Conservation (phyloP, 306 rosid genomes). For the Abrus pulchellus region DNA sequence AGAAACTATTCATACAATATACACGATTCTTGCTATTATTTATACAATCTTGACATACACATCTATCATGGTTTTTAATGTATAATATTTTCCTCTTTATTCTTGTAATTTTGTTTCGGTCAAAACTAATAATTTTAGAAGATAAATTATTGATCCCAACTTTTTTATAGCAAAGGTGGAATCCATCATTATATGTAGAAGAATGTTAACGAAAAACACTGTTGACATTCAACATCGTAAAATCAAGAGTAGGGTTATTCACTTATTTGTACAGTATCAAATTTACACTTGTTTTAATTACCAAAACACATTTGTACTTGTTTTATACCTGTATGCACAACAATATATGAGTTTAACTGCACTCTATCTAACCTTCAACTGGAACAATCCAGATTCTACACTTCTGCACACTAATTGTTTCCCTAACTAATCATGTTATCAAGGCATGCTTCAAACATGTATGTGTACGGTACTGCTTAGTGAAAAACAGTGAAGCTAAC, state of each 20-base stretch:
- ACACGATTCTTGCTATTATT: too few species aligned
- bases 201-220: not conserved
- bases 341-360: not conserved
- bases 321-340: constrained; percentile 27
- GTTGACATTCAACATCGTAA: not conserved
- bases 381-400: constrained; percentile 34
- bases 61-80: too few species aligned
- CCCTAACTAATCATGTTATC: constrained; percentile 18
- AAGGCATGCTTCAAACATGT: constrained; percentile 4
- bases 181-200: too few species aligned
- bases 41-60: too few species aligned
- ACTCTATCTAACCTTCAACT: constrained; percentile 10
- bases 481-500: constrained; percentile 27
- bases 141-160: too few species aligned
- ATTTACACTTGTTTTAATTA: constrained; percentile 18
- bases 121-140: too few species aligned
- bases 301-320: not conserved
- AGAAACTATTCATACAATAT: too few species aligned
- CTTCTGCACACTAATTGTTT: constrained; percentile 29
- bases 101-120: too few species aligned
- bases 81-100: too few species aligned
- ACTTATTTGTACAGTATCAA: constrained; percentile 19
- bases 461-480: not conserved
- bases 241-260: not conserved
- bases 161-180: too few species aligned